Evolutionary conservation across 2,329 filamentous ascomycete species (phyloP).

Genomic region (Pseudogymnoascus sp.): DNA sequence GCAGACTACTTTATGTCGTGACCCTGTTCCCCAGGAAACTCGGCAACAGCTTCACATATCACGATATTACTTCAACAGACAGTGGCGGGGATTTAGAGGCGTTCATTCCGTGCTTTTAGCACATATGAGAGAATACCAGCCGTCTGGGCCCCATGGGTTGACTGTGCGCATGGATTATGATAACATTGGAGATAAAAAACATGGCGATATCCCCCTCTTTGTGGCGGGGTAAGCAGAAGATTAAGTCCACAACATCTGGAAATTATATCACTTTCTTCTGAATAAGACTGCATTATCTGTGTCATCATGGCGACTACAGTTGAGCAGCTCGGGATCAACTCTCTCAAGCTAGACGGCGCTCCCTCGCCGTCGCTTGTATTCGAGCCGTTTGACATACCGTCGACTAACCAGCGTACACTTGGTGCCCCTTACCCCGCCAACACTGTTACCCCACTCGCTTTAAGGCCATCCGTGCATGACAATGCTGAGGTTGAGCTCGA

Average conservation of each 20-base stretch:
- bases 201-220: neutral
- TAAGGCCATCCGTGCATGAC: constrained; percentile 29
- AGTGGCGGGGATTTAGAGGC: neutral
- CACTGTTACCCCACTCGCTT: constrained; percentile 35
- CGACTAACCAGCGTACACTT: constrained; percentile 36
- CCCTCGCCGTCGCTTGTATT: constrained; percentile 24
- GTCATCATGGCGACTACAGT: constrained; percentile 1
- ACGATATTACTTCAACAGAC: neutral
- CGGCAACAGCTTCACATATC: neutral
- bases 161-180: constrained; percentile 5
- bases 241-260: neutral
- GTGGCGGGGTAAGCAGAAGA: neutral
- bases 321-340: constrained; percentile 5
- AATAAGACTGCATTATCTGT: neutral
- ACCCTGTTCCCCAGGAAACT: neutral
- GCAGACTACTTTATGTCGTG: neutral
- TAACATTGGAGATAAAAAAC: neutral
- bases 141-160: neutral
- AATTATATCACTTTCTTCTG: neutral
- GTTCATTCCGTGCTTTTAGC: constrained; percentile 10
- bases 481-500: constrained; percentile 28
- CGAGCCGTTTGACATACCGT: constrained; percentile 34
- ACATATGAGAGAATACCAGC: constrained; percentile 10
- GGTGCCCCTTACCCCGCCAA: constrained; percentile 33
- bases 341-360: constrained; percentile 21